These are phyloP conservation scores for Eragrostis tef DNA, from an alignment of 202 grass and related monocot species.

Conservation along the genomic window DNA sequence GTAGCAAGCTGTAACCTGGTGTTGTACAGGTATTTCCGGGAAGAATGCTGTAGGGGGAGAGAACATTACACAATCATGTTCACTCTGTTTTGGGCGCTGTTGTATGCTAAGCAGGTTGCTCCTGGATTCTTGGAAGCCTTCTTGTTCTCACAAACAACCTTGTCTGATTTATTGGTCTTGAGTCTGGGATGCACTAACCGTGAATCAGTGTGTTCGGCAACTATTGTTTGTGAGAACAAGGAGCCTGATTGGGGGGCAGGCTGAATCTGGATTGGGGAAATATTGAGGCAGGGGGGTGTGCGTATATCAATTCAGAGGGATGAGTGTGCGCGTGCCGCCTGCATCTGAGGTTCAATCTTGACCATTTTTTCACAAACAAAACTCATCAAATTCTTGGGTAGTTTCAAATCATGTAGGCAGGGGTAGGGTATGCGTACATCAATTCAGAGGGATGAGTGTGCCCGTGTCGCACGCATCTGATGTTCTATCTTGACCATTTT, in stretches of 20 bases:
- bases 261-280: neutral
- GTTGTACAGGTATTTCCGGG: slow-evolving; percentile 73
- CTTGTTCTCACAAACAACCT: neutral
- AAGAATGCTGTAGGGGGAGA: slow-evolving; percentile 25
- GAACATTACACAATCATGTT: neutral
- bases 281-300: neutral
- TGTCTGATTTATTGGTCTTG: neutral
- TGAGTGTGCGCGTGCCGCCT: no score
- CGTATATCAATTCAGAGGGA: no score
- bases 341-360: no score
- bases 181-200: neutral
- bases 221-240: neutral
- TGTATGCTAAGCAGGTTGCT: slow-evolving; percentile 38
- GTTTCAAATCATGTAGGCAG: no score
- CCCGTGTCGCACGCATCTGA: no score
- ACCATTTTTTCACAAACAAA: no score
- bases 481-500: no score
- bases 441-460: no score
- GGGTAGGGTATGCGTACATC: no score
- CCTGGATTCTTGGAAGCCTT: slow-evolving; percentile 39
- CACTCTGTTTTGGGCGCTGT: neutral
- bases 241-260: no score
- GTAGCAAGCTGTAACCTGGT: slow-evolving; percentile 48
- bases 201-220: neutral
- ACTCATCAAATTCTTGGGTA: no score